Conservation (phyloP, 1,284 basidiomycete genomes). For the Ustilago cynodontis region DNA sequence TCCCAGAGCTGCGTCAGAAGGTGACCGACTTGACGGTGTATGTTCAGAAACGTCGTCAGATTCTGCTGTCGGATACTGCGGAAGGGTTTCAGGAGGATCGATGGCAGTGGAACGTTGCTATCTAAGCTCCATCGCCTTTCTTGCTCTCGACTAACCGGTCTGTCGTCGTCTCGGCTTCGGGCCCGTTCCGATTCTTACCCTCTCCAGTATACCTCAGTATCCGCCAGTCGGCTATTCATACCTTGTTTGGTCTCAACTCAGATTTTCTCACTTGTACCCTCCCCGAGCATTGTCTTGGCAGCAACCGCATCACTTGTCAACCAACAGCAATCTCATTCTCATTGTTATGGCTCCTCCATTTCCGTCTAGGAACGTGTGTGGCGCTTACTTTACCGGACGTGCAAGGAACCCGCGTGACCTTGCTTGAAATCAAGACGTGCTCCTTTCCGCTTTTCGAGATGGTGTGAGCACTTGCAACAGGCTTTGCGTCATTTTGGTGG, state of each 20-base stretch:
- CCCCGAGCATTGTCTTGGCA: neutral
- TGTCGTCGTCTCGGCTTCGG: neutral
- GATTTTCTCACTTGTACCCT: neutral
- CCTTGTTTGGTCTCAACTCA: neutral
- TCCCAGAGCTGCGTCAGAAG: constrained; percentile 85
- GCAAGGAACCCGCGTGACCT: neutral
- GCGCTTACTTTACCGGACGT: neutral
- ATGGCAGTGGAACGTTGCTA: constrained; percentile 69
- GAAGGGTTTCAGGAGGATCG: constrained; percentile 88
- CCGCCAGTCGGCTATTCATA: neutral
- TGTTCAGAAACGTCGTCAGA: constrained; percentile 93
- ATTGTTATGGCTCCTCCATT: neutral
- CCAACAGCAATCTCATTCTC: neutral
- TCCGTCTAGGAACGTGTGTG: neutral
- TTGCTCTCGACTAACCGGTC: neutral
- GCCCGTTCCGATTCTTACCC: neutral
- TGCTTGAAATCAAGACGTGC: neutral
- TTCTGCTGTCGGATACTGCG: constrained; percentile 92
- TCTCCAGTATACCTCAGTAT: constrained; percentile 1
- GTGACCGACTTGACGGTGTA: constrained; percentile 86
- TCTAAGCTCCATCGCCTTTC: constrained; percentile 30
- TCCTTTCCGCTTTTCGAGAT: neutral
- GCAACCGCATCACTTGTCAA: neutral
- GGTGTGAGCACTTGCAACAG: neutral
- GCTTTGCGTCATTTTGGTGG: constrained; percentile 3